Conservation (phyloP, 2,329 filamentous ascomycete genomes). For the Aspergillus fumigatus region DNA sequence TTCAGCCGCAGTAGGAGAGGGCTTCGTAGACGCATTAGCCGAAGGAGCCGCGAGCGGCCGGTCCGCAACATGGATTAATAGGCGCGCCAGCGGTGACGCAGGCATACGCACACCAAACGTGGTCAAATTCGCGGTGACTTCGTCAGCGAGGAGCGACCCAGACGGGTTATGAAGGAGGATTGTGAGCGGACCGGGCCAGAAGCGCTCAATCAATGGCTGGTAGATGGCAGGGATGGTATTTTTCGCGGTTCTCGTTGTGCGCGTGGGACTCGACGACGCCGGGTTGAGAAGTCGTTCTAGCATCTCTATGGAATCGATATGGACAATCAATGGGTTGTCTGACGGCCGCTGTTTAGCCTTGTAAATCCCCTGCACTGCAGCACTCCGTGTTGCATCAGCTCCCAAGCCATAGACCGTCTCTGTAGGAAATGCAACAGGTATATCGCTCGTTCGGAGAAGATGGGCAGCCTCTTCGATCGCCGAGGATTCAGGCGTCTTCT, state of each 20-base stretch:
- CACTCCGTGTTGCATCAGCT: slow-evolving; percentile 86
- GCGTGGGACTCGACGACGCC: slow-evolving; percentile 18
- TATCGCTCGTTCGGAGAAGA: slow-evolving; percentile 60
- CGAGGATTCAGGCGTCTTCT: slow-evolving; percentile 42
- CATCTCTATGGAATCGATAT: slow-evolving; percentile 78
- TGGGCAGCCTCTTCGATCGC: slow-evolving; percentile 62
- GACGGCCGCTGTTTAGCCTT: slow-evolving; percentile 82
- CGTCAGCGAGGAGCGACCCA: slow-evolving; percentile 70
- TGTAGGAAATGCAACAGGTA: slow-evolving; percentile 90
- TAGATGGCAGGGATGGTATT: slow-evolving; percentile 67
- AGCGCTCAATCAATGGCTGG: slow-evolving; percentile 67
- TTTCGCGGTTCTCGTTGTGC: slow-evolving; percentile 26
- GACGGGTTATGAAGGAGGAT: slow-evolving; percentile 76
- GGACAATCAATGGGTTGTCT: slow-evolving; percentile 94
- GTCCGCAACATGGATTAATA: slow-evolving; percentile 74
- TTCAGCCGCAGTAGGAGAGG: slow-evolving; percentile 82
- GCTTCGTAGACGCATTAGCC: slow-evolving; percentile 89
- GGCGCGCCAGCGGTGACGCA: slow-evolving; percentile 73
- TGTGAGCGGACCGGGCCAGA: slow-evolving; percentile 94
- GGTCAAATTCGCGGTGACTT: slow-evolving; percentile 78
- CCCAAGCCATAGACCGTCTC: slow-evolving; percentile 97
- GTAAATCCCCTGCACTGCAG: slow-evolving; percentile 87
- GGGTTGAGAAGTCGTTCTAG: slow-evolving; percentile 58
- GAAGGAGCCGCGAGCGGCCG: slow-evolving; percentile 85
- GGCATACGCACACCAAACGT: slow-evolving; percentile 94